phyloP scores from a whole-genome alignment of 2,329 filamentous ascomycete species.

The Aspergillus sp. region DNA sequence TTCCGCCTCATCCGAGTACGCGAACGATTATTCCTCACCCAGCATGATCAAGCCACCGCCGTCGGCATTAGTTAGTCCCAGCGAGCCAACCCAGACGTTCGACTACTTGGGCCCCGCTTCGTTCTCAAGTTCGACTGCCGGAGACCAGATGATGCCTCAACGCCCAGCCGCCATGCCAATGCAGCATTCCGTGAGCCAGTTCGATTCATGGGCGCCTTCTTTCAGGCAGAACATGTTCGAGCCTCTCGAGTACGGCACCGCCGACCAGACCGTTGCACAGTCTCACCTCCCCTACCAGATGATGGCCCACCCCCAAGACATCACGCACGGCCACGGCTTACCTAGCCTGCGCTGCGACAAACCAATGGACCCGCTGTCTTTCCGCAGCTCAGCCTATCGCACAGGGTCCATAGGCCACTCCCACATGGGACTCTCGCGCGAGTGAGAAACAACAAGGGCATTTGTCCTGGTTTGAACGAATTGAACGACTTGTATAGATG shows the following conservation, averaged over 20 bases:
- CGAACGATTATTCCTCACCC: conserved; percentile 27
- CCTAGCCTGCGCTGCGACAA: conserved; percentile 17
- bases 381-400: neutral
- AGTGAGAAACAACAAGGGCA: conserved; percentile 8
- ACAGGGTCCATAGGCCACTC: conserved; percentile 11
- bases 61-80: conserved; percentile 29
- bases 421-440: conserved; percentile 12
- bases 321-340: conserved; percentile 22
- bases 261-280: conserved; percentile 25
- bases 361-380: conserved; percentile 18
- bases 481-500: conserved; percentile 28
- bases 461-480: conserved; percentile 20
- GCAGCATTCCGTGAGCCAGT: conserved; percentile 22
- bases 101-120: conserved; percentile 30
- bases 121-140: conserved; percentile 23
- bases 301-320: conserved; percentile 28
- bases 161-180: conserved; percentile 21
- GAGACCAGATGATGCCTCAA: conserved; percentile 21
- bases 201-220: conserved; percentile 31
- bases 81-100: conserved; percentile 29
- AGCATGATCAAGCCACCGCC: conserved; percentile 29
- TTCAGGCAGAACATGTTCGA: conserved; percentile 37
- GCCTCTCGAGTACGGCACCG: conserved; percentile 29
- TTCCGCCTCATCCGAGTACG: conserved; percentile 27
- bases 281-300: conserved; percentile 30